A percentile compares a stretch with the other conserved stretches of the same genome.
These are phyloP conservation scores for Iris pallida DNA, from an alignment of 116 monocot genomes.

Conservation along the genomic window DNA sequence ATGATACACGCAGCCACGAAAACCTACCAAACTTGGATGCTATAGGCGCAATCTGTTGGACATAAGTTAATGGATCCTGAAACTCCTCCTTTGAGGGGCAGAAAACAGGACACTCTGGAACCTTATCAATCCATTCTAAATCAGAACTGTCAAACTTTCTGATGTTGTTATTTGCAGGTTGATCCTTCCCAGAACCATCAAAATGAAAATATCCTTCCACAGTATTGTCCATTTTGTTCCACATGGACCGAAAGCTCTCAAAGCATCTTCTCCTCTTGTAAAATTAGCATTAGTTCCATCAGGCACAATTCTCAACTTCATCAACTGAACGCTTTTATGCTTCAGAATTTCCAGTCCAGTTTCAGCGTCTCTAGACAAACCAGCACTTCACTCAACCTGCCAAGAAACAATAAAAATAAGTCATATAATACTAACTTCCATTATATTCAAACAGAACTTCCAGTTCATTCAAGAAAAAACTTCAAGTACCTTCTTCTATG, in stretches of 20 bases:
- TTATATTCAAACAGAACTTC: no score
- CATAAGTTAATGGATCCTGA: constrained; percentile 67
- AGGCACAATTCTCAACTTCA: constrained; percentile 18
- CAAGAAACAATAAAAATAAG: constrained; percentile 1
- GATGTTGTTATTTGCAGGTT: constrained; percentile 49
- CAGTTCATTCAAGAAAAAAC: no score
- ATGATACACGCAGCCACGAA: background rate
- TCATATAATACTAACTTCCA: background rate
- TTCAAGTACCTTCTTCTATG: no score
- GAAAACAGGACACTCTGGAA: constrained; percentile 83
- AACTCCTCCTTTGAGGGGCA: constrained; percentile 78
- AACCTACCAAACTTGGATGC: constrained; percentile 77
- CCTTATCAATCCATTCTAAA: constrained; percentile 80
- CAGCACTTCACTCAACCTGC: constrained; percentile 58
- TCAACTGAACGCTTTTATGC: constrained; percentile 37
- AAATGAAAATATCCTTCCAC: constrained; percentile 15
- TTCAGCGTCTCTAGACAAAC: constrained; percentile 43
- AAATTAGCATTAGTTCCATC: constrained; percentile 19
- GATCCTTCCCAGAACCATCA: constrained; percentile 22
- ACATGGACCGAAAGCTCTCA: constrained; percentile 36
- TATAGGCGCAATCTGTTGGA: constrained; percentile 66
- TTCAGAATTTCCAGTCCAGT: constrained; percentile 50
- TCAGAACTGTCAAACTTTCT: constrained; percentile 60
- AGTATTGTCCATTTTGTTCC: constrained; percentile 30
- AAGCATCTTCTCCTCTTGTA: constrained; percentile 55